A percentile compares a stretch with the other conserved stretches of the same genome.
These are phyloP conservation scores for Smallanthus sonchifolius DNA, from an alignment of 129 eudicot genomes.

Conservation along the genomic window DNA sequence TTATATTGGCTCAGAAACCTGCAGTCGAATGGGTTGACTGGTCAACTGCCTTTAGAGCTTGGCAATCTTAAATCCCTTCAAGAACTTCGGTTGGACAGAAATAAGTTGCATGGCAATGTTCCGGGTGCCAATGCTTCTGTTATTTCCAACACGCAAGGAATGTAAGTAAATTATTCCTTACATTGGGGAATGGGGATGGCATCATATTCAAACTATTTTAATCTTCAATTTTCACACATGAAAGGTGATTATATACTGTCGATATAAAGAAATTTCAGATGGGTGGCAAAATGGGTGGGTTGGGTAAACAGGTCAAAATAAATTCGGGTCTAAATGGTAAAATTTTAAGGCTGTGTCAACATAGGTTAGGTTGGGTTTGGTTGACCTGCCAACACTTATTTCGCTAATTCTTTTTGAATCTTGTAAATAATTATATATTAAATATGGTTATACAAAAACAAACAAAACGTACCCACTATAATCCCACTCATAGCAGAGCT, in stretches of 20 bases:
- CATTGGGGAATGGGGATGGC: neutral
- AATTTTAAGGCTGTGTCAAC: neutral
- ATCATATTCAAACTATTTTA: neutral
- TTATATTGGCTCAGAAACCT: conserved; percentile 54
- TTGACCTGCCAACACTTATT: neutral
- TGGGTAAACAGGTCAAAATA: neutral
- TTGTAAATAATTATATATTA: neutral
- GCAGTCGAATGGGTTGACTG: conserved; percentile 85
- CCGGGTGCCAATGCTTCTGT: conserved; percentile 60
- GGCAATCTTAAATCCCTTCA: conserved; percentile 65
- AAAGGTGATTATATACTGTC: neutral
- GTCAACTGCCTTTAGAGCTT: conserved; percentile 70
- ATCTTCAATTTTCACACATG: neutral
- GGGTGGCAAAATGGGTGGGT: neutral
- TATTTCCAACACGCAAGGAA: conserved; percentile 40
- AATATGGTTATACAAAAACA: neutral
- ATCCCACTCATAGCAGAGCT: too few relatives aligned
- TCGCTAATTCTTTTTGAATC: neutral
- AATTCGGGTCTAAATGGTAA: neutral
- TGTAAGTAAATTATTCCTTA: conserved; percentile 45
- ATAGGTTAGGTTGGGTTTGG: neutral
- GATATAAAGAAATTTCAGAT: neutral
- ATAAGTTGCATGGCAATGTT: conserved; percentile 66
- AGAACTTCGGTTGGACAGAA: conserved; percentile 87
- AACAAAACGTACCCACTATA: too few relatives aligned